A percentile compares a stretch with the other conserved stretches of the same genome.
Evolutionary conservation across 257 asterid species (phyloP).

Genomic region (Nicotiana paniculata): DNA sequence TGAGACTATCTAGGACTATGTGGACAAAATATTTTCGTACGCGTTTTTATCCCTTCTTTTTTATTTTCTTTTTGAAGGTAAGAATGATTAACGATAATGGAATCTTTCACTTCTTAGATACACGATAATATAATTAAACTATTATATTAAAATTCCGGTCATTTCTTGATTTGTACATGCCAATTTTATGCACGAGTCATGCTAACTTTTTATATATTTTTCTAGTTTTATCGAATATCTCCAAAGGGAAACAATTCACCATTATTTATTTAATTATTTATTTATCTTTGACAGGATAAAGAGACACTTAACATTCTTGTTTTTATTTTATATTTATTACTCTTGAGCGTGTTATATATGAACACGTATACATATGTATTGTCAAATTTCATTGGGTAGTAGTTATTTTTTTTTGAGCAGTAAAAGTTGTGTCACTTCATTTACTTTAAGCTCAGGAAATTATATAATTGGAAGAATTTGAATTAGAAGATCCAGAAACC

Average conservation of each 20-base stretch:
- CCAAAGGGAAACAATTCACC: too few relatives aligned
- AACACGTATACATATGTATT: background rate
- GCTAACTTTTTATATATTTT: too few relatives aligned
- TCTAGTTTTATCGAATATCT: too few relatives aligned
- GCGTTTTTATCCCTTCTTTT: background rate
- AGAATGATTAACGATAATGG: background rate
- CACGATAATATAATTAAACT: too few relatives aligned
- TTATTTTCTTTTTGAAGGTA: background rate
- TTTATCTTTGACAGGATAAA: background rate
- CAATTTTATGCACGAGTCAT: too few relatives aligned
- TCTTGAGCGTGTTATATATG: background rate
- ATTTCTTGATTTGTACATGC: too few relatives aligned
- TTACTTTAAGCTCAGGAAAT: too few relatives aligned
- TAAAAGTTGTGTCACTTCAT: background rate
- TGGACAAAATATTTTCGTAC: slow-evolving; percentile 34
- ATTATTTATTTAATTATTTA: background rate
- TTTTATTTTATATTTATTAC: background rate
- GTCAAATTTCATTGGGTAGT: background rate
- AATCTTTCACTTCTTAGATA: background rate
- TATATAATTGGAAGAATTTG: background rate
- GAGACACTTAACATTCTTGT: background rate
- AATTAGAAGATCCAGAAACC: background rate
- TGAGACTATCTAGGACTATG: slow-evolving; percentile 61
- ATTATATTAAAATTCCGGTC: too few relatives aligned
- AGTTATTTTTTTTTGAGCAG: background rate